These are phyloP conservation scores for Grigorovia jiainica DNA, from an alignment of 805 yeast species.

Conservation along the genomic window DNA sequence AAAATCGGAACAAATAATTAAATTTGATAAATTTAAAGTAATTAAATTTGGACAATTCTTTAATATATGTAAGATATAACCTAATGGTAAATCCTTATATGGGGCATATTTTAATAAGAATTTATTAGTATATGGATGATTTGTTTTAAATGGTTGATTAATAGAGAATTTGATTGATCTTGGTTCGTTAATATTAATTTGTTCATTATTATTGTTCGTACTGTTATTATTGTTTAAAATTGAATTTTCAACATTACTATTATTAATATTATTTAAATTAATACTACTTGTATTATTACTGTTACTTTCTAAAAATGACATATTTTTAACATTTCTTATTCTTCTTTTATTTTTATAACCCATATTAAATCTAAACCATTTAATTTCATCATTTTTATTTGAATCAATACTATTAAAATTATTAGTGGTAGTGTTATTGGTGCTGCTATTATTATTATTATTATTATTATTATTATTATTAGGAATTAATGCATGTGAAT, in stretches of 20 bases:
- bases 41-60: constrained; percentile 56
- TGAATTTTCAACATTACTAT: not conserved
- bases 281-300: not conserved
- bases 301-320: not conserved
- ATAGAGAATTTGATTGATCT: not conserved
- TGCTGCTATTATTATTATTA: not conserved
- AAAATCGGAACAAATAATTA: constrained; percentile 62
- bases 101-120: constrained; percentile 53
- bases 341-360: constrained; percentile 9
- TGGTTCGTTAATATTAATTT: not conserved
- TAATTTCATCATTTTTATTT: constrained; percentile 5
- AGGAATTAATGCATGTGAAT: not conserved
- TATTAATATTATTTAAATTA: not conserved
- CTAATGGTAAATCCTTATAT: constrained; percentile 72
- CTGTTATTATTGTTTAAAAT: not conserved
- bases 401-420: too few species aligned
- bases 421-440: not conserved
- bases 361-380: constrained; percentile 15
- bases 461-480: not conserved
- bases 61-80: constrained; percentile 59
- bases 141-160: constrained; percentile 6
- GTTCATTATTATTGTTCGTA: not conserved
- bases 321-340: not conserved
- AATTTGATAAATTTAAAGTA: constrained; percentile 46
- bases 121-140: constrained; percentile 55